Percentiles rank a stretch among this genome's conserved stretches.
Conservation (phyloP, 2,329 filamentous ascomycete genomes). For the Trichophyton equinum region DNA sequence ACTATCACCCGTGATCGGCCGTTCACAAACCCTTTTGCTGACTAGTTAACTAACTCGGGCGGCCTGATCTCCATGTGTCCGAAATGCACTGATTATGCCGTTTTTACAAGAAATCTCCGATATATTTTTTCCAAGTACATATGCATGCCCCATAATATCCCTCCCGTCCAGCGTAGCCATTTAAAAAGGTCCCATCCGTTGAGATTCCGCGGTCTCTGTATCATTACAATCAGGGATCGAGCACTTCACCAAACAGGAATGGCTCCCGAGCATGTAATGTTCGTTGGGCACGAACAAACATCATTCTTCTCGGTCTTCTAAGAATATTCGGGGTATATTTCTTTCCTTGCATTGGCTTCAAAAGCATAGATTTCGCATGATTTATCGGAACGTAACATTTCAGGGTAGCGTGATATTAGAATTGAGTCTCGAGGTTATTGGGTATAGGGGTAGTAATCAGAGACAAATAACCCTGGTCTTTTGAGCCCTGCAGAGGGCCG, state of each 20-base stretch:
- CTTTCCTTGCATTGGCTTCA: neutral
- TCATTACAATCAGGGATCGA: neutral
- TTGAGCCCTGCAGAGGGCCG: neutral
- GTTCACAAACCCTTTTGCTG: too few relatives aligned
- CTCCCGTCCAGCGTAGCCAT: neutral
- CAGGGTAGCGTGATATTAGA: neutral
- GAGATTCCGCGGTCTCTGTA: neutral
- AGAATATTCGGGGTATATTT: neutral
- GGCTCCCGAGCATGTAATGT: neutral
- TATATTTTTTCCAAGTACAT: neutral
- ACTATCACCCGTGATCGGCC: too few relatives aligned
- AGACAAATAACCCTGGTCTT: neutral
- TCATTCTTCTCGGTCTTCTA: neutral
- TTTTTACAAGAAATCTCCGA: neutral
- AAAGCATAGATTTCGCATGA: neutral
- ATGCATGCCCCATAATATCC: too few relatives aligned
- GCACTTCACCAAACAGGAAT: neutral
- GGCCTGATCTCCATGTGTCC: too few relatives aligned
- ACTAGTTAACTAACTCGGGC: too few relatives aligned
- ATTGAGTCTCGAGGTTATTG: neutral
- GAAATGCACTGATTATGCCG: too few relatives aligned
- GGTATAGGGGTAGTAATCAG: neutral
- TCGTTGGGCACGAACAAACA: neutral
- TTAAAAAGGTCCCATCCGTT: neutral
- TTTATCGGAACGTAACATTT: neutral